phyloP scores from a whole-genome alignment of 306 rosid species.

The Quercus mongolica region DNA sequence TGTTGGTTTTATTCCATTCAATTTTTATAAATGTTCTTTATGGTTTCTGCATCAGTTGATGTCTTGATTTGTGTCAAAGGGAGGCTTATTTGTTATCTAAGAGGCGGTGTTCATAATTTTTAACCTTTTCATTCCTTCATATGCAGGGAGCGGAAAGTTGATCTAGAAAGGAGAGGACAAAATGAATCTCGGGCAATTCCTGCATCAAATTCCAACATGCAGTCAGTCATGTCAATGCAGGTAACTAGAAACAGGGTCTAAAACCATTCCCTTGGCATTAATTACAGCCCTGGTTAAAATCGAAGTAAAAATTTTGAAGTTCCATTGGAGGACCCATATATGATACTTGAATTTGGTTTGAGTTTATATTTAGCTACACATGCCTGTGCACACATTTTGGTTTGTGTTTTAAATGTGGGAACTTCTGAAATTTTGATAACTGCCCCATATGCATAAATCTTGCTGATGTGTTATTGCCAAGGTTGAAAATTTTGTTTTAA shows the following conservation, averaged over 20 bases:
- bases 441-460: too few species aligned
- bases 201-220: constrained; percentile 32
- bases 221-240: constrained; percentile 33
- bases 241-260: constrained; percentile 33
- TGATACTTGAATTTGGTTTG: too few species aligned
- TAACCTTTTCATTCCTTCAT: constrained; percentile 12
- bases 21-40: background rate
- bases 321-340: too few species aligned
- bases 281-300: constrained; percentile 9
- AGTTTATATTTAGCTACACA: too few species aligned
- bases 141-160: constrained; percentile 42
- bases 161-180: constrained; percentile 45
- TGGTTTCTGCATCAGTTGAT: constrained; percentile 14
- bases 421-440: too few species aligned
- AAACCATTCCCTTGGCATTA: background rate
- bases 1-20: constrained; percentile 7
- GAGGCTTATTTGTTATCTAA: constrained; percentile 4
- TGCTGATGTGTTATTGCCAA: too few species aligned
- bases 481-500: too few species aligned
- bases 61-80: constrained; percentile 6
- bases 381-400: too few species aligned
- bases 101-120: background rate
- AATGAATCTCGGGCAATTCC: constrained; percentile 32
- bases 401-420: too few species aligned
- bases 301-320: background rate